phyloP scores from a whole-genome alignment of 305 asterid genomes.

The Plantago lanceolata region DNA sequence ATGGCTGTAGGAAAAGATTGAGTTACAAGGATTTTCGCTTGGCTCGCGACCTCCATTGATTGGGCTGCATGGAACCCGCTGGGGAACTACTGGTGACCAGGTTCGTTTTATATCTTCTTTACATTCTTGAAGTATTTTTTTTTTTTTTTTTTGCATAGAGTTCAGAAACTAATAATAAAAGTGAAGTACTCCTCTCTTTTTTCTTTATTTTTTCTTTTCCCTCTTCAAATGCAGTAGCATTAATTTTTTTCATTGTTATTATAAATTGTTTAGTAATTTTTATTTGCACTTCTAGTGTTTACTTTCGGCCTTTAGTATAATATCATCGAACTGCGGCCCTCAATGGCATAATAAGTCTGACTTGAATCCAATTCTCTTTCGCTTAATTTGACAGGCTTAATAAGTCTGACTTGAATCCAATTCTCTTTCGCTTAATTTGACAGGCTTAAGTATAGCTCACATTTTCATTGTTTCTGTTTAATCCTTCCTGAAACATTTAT shows the following conservation, averaged over 20 bases:
- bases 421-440: background rate
- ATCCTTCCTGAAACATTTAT: constrained; percentile 22
- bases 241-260: background rate
- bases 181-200: background rate
- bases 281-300: too few species aligned
- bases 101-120: constrained; percentile 43
- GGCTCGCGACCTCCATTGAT: constrained; percentile 85
- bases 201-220: background rate
- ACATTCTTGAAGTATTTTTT: constrained; percentile 2
- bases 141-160: constrained; percentile 10
- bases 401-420: background rate
- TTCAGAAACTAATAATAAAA: background rate
- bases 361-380: background rate
- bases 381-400: background rate
- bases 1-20: constrained; percentile 71
- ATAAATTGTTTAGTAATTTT: background rate
- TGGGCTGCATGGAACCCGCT: constrained; percentile 78
- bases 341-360: background rate
- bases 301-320: background rate
- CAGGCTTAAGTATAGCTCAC: background rate
- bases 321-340: background rate
- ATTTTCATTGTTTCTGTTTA: background rate
- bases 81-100: constrained; percentile 87
- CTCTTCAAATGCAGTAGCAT: background rate
- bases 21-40: constrained; percentile 77